Conservation (phyloP, 2,329 filamentous ascomycete genomes). For the Exophiala phaeomuriformis region DNA sequence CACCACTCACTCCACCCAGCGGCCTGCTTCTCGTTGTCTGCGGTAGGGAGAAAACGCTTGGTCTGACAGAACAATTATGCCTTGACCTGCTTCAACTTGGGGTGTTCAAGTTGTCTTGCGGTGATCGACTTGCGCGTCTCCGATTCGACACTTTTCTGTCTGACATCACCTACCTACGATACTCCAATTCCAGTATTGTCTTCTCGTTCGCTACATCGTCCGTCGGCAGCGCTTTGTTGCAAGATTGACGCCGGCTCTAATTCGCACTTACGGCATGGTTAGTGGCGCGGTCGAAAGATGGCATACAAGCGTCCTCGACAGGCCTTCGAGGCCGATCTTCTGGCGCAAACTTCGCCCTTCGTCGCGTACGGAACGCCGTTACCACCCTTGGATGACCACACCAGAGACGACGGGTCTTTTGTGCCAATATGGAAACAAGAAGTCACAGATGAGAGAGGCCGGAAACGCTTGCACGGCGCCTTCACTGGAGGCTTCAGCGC, state of each 20-base stretch:
- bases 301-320: slow-evolving; percentile 71
- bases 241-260: not conserved
- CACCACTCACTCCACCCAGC: too few species aligned
- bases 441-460: slow-evolving; percentile 82
- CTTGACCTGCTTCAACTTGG: too few species aligned
- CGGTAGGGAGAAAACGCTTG: too few species aligned
- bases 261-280: not conserved
- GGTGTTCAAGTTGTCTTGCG: too few species aligned
- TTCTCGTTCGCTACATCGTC: too few species aligned
- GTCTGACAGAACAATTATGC: too few species aligned
- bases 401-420: slow-evolving; percentile 83
- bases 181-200: too few species aligned
- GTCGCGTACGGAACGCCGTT: slow-evolving; percentile 78
- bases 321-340: slow-evolving; percentile 67
- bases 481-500: slow-evolving; percentile 97
- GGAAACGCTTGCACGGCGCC: slow-evolving; percentile 86
- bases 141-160: too few species aligned
- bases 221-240: not conserved
- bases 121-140: too few species aligned
- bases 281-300: slow-evolving; percentile 43
- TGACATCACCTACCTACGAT: too few species aligned
- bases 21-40: too few species aligned
- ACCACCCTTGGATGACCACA: slow-evolving; percentile 65
- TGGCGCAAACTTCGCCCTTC: slow-evolving; percentile 62
- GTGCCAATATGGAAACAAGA: slow-evolving; percentile 98